A percentile compares a stretch with the other conserved stretches of the same genome.
phyloP scores from a whole-genome alignment of 2,329 filamentous ascomycete species.

The Acrodontium crateriforme region DNA sequence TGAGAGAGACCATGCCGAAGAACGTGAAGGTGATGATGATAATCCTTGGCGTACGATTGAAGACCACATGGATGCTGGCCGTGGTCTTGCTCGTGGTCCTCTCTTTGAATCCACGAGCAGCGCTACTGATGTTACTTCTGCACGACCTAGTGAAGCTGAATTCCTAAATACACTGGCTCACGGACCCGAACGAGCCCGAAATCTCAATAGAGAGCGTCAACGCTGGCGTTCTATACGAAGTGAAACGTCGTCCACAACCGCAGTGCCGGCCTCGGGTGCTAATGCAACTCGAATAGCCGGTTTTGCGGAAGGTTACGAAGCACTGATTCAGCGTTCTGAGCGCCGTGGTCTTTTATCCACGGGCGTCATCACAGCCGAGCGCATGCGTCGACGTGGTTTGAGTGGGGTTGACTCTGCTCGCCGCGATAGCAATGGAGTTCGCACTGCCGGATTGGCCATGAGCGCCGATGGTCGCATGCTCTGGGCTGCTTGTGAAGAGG shows the following conservation, averaged over 20 bases:
- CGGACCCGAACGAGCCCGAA: constrained; percentile 7
- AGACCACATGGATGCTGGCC: constrained; percentile 28
- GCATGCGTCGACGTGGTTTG: background rate
- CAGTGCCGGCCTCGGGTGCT: constrained; percentile 2
- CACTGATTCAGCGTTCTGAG: constrained; percentile 7
- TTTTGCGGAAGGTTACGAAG: constrained; percentile 15
- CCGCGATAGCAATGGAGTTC: constrained; percentile 23
- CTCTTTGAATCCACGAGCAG: constrained; percentile 18
- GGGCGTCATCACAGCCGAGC: too few species aligned
- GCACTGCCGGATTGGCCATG: constrained; percentile 36
- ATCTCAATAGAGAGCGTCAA: constrained; percentile 11
- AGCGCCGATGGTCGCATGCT: constrained; percentile 33
- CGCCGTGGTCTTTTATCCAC: background rate
- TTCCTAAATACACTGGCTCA: constrained; percentile 7
- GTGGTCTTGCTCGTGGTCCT: constrained; percentile 23
- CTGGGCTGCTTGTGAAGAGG: constrained; percentile 45
- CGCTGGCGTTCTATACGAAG: constrained; percentile 10
- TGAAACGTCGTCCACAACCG: constrained; percentile 1
- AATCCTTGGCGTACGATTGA: constrained; percentile 36
- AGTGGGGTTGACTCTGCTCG: background rate
- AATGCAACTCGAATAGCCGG: background rate
- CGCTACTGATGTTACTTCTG: constrained; percentile 3
- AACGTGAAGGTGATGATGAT: constrained; percentile 18
- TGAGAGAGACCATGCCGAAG: constrained; percentile 16
- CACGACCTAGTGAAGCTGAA: constrained; percentile 5